Conservation (phyloP, 441 rosid species). For the Kokia cookei region DNA sequence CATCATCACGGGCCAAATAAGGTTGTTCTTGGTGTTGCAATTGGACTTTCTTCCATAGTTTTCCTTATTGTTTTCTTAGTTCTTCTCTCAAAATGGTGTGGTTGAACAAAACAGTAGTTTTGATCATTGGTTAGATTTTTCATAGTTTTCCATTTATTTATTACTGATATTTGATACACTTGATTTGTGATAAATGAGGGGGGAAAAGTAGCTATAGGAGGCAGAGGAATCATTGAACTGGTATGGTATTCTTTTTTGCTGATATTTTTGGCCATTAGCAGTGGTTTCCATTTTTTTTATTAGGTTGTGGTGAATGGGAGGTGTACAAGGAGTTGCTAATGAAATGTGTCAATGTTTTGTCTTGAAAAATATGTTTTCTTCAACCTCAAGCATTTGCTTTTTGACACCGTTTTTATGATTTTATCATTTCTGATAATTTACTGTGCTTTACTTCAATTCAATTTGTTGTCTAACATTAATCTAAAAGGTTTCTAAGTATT, state of each 20-base stretch:
- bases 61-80: slow-evolving; percentile 84
- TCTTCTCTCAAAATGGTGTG: slow-evolving; percentile 80
- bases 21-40: slow-evolving; percentile 84
- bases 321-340: slow-evolving; percentile 10
- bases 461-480: background rate
- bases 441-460: background rate
- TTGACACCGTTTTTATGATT: background rate
- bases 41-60: slow-evolving; percentile 75
- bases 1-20: slow-evolving; percentile 81
- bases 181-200: slow-evolving; percentile 5
- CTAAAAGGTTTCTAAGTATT: background rate
- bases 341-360: background rate
- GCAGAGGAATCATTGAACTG: slow-evolving; percentile 16
- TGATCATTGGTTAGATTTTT: slow-evolving; percentile 13
- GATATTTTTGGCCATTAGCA: slow-evolving; percentile 16
- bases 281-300: slow-evolving; percentile 8
- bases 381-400: slow-evolving; percentile 18
- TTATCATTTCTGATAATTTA: background rate
- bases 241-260: slow-evolving; percentile 22
- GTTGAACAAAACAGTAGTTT: slow-evolving; percentile 26
- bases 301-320: slow-evolving; percentile 3
- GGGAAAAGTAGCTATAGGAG: slow-evolving; percentile 6
- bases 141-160: slow-evolving; percentile 27
- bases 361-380: slow-evolving; percentile 12
- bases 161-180: slow-evolving; percentile 15